Evolutionary conservation across 257 asterid genomes (phyloP), one percentile per base, ranked within the genome.

Genomic region (Jasminum sambac): DNA sequence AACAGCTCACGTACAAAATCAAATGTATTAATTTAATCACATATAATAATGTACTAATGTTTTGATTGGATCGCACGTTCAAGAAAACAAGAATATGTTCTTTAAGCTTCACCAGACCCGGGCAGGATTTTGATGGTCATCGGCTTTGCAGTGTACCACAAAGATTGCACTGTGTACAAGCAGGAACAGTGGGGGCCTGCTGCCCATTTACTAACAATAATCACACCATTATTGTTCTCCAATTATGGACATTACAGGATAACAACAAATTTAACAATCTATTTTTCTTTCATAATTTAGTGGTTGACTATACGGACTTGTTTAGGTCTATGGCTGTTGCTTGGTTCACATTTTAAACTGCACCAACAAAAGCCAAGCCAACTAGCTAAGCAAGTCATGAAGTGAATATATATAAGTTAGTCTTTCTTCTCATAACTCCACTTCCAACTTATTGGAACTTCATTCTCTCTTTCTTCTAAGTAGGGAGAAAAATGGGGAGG

Each of bases 401-500:
- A 16, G 30, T n/a, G 14, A 52, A 52, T 17, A 52, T 10, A 21
- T 17, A 10, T 13, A 13, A 48, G 34, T 17, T 8, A 21, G 30
- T 30, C 34, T 52, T 48, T 52, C 77, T 30, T 70, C 43, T 25
- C 34, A 55, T 21, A 21, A 55, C 34, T 55, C 62, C 62, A 55
- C 34, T 55, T 30, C 62, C 62, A 23, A n/a, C 23, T 26, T 55
- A 9, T 9, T 6, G 14, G 16, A 55, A 30, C 1, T 30, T 30
- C 36, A 30, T 30, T 30, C 4, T 30, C 36, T 4, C 36, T 4
- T 30, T 30, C 36, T 30, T 30, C 36, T 30, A 30, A 30, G 36
- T 11, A 21, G 34, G 23, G 16, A 9, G n/a, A 70, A 66, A 19
- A 40, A 90, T 92, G 98, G 96, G 88, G 61, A 85, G 98, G 66